Evolutionary conservation across 116 monocot species (phyloP).

Genomic region (Iris pallida): DNA sequence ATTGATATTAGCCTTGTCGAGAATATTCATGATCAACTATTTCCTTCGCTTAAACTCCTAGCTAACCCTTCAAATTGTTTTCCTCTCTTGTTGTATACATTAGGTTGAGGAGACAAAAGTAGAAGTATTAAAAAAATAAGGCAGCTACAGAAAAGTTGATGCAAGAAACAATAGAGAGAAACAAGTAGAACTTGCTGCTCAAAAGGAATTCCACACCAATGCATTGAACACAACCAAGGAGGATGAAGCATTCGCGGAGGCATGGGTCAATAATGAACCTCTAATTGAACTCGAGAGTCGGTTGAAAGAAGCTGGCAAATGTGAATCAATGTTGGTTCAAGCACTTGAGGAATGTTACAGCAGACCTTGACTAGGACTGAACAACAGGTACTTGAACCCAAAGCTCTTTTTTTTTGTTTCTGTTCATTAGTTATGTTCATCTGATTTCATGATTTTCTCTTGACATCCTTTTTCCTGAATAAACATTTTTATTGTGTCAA

Average conservation of each 20-base stretch:
- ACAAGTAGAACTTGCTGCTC: constrained; percentile 80
- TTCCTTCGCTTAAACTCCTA: too few relatives aligned
- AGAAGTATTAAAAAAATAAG: constrained; percentile 92
- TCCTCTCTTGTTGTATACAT: too few relatives aligned
- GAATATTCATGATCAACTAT: too few relatives aligned
- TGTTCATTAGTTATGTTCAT: too few relatives aligned
- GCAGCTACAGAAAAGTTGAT: constrained; percentile 85
- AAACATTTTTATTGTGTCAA: too few relatives aligned
- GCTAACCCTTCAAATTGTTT: too few relatives aligned
- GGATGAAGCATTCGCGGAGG: constrained; percentile 86
- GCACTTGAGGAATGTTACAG: constrained; percentile 84
- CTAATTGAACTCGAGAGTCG: constrained; percentile 73
- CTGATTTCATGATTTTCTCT: too few relatives aligned
- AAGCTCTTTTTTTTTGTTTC: too few relatives aligned
- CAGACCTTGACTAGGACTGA: constrained; percentile 90
- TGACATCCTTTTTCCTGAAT: too few relatives aligned
- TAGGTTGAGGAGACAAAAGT: constrained; percentile 96
- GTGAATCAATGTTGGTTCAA: constrained; percentile 84
- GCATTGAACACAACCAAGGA: constrained; percentile 90
- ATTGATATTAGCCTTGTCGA: too few relatives aligned
- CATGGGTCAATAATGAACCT: constrained; percentile 29
- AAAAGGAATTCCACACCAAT: constrained; percentile 92
- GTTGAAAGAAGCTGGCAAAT: constrained; percentile 81
- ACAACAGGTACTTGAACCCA: too few relatives aligned
- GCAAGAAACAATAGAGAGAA: constrained; percentile 96